Conservation (phyloP, 306 rosid species). For the Vigna reflexopilosa region DNA sequence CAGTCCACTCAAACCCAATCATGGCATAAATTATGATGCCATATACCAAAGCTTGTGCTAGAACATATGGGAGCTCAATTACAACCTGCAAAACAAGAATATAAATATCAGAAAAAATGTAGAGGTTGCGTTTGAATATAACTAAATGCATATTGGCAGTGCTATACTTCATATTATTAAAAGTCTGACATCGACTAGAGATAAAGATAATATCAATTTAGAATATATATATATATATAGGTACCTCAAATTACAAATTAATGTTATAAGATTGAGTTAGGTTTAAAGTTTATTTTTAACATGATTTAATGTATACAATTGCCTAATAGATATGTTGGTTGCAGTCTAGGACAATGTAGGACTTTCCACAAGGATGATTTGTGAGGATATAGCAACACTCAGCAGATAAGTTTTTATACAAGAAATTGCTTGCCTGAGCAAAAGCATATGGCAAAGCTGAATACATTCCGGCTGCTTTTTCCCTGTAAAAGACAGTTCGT, state of each 20-base stretch:
- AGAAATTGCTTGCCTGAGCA: constrained; percentile 57
- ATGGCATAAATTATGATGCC: constrained; percentile 60
- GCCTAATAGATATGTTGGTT: not conserved
- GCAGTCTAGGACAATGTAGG: not conserved
- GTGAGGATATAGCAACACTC: not conserved
- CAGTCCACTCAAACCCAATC: constrained; percentile 66
- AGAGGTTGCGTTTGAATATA: not conserved
- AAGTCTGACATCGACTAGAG: too few species aligned
- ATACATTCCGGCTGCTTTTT: constrained; percentile 72
- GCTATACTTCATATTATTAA: not conserved
- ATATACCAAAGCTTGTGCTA: constrained; percentile 56
- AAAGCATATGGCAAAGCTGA: constrained; percentile 68
- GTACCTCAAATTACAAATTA: too few species aligned
- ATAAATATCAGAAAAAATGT: constrained; percentile 24
- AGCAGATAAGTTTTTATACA: not conserved
- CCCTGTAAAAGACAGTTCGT: constrained; percentile 67
- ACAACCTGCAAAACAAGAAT: constrained; percentile 52
- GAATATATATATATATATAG: too few species aligned
- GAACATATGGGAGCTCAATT: constrained; percentile 65
- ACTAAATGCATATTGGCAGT: not conserved
- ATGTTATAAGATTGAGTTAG: too few species aligned
- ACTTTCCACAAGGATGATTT: not conserved
- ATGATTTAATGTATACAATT: not conserved
- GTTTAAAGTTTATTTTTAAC: too few species aligned
- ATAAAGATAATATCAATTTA: not conserved